A percentile compares a stretch with the other conserved stretches of the same genome.
phyloP scores from a whole-genome alignment of 2,329 filamentous ascomycete genomes.

The Phialophora macrospora region DNA sequence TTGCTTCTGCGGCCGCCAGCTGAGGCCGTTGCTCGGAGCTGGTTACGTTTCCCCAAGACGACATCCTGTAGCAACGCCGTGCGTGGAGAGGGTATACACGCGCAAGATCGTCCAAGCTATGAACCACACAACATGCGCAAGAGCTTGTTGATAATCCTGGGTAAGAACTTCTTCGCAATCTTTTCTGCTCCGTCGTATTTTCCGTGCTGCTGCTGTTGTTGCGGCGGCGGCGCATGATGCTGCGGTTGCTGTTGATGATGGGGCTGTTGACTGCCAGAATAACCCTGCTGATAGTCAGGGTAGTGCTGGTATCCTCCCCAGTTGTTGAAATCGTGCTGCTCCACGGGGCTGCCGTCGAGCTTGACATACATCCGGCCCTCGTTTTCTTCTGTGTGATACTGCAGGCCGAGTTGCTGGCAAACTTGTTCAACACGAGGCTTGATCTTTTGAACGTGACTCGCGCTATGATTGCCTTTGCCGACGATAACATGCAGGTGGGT shows the following conservation, averaged over 20 bases:
- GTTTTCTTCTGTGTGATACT: constrained; percentile 86
- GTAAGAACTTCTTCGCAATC: constrained; percentile 64
- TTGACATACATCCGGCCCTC: constrained; percentile 88
- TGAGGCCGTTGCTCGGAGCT: not conserved
- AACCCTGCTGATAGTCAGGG: constrained; percentile 52
- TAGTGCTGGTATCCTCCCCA: constrained; percentile 41
- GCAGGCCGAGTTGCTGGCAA: constrained; percentile 79
- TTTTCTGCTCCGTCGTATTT: constrained; percentile 64
- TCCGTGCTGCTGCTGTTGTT: constrained; percentile 39
- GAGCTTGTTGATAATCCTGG: constrained; percentile 66
- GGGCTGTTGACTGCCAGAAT: constrained; percentile 45
- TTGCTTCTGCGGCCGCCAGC: too few species aligned
- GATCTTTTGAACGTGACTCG: constrained; percentile 84
- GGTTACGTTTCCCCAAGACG: not conserved
- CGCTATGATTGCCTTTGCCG: constrained; percentile 89
- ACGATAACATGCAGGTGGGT: constrained; percentile 92
- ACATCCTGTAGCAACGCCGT: not conserved
- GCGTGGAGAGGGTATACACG: not conserved
- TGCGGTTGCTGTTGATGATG: constrained; percentile 40
- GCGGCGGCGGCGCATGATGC: constrained; percentile 51
- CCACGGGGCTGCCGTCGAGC: constrained; percentile 71
- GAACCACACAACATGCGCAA: constrained; percentile 28
- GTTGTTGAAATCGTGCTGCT: constrained; percentile 40
- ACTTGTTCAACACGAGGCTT: constrained; percentile 92
- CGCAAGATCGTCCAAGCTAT: not conserved